Evolutionary conservation across 116 monocot species (phyloP).

Genomic region (Phalaenopsis hybrid): DNA sequence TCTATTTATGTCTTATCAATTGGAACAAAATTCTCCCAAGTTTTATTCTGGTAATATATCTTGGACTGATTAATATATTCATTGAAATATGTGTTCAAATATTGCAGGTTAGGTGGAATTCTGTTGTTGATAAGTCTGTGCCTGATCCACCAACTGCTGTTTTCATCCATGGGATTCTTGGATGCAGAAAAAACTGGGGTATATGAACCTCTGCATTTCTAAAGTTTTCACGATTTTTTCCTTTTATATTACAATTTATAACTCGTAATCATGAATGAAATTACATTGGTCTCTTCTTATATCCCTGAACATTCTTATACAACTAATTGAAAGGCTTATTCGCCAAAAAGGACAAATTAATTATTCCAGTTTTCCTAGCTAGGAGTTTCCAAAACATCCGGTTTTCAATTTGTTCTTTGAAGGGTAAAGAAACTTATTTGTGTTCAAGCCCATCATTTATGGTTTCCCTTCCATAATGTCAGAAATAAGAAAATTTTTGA

Average conservation of each 20-base stretch:
- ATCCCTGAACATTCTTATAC: neutral
- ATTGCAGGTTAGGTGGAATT: slow-evolving; percentile 65
- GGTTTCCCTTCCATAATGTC: neutral
- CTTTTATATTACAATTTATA: neutral
- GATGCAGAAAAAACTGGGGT: slow-evolving; percentile 97
- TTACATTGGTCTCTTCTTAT: neutral
- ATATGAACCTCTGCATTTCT: neutral
- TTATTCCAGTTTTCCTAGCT: neutral
- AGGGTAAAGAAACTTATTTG: neutral
- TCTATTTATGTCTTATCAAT: neutral
- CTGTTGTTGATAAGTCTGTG: slow-evolving; percentile 46
- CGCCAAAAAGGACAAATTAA: neutral
- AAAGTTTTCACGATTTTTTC: neutral
- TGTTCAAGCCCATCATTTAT: neutral
- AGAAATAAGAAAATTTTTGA: neutral
- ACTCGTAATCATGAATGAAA: neutral
- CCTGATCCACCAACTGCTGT: slow-evolving; percentile 90
- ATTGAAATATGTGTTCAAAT: slow-evolving; percentile 8
- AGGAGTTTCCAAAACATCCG: neutral
- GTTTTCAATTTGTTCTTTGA: neutral
- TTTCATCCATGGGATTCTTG: slow-evolving; percentile 94
- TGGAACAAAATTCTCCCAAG: neutral
- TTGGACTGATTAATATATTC: neutral
- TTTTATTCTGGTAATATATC: neutral
- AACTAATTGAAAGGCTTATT: neutral